These are phyloP conservation scores for Euphorbia lathyris DNA, from an alignment of 345 rosid species.

Conservation along the genomic window DNA sequence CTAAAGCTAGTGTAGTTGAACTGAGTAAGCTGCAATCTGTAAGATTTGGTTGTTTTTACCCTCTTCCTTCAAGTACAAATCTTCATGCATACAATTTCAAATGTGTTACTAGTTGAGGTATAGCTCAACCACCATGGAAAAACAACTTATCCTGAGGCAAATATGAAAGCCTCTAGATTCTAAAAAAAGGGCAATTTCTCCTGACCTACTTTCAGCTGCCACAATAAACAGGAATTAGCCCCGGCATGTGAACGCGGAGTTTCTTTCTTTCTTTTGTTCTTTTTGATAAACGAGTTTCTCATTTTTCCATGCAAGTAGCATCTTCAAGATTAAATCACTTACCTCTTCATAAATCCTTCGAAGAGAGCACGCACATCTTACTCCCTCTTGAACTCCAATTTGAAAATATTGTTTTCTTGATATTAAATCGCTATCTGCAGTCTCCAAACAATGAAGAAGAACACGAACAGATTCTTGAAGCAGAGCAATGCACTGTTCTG, in stretches of 20 bases:
- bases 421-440: slow-evolving; percentile 31
- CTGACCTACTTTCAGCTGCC: not conserved
- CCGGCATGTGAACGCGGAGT: not conserved
- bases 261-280: not conserved
- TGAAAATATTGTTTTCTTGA: slow-evolving; percentile 37
- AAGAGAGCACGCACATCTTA: slow-evolving; percentile 67
- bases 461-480: slow-evolving; percentile 65
- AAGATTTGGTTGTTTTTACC: not conserved
- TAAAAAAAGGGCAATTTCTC: not conserved
- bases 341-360: slow-evolving; percentile 98
- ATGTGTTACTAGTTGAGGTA: not conserved
- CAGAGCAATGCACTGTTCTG: slow-evolving; percentile 57
- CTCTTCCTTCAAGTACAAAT: not conserved
- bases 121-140: not conserved
- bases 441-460: slow-evolving; percentile 77
- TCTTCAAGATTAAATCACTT: slow-evolving; percentile 7
- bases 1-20: not conserved
- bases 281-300: no score
- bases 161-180: not conserved
- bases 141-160: not conserved
- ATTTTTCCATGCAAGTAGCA: not conserved
- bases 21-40: not conserved
- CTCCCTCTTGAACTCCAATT: slow-evolving; percentile 57
- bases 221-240: not conserved
- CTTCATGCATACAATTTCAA: not conserved